phyloP scores from a whole-genome alignment of 345 rosid species.

The Diplotaxis tenuifolia region DNA sequence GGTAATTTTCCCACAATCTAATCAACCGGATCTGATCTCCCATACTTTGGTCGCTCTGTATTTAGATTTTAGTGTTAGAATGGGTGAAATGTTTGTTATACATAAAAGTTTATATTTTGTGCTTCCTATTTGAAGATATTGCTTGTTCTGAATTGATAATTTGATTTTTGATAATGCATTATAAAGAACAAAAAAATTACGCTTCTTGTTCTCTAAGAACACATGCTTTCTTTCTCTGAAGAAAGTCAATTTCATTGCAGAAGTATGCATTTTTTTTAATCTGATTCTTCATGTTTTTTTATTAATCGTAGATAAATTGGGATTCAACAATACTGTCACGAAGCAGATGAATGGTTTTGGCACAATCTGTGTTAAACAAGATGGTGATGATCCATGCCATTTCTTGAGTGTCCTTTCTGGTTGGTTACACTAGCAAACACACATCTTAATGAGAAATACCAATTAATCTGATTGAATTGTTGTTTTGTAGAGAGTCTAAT shows the following conservation, averaged over 20 bases:
- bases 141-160: background rate
- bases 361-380: conserved; percentile 23
- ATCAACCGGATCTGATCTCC: conserved; percentile 6
- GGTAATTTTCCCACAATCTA: background rate
- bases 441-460: background rate
- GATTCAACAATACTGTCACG: conserved; percentile 24
- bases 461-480: background rate
- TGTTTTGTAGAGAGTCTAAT: conserved; percentile 55
- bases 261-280: background rate
- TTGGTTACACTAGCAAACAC: conserved; percentile 9
- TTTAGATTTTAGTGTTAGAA: background rate
- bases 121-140: background rate
- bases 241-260: background rate
- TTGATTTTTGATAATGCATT: background rate
- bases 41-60: background rate
- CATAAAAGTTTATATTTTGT: background rate
- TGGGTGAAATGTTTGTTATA: background rate
- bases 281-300: conserved; percentile 5
- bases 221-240: background rate
- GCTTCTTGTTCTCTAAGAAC: background rate
- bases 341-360: conserved; percentile 11
- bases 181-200: background rate
- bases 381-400: conserved; percentile 43
- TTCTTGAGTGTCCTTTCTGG: conserved; percentile 45
- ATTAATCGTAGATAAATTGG: conserved; percentile 22